Base-by-base conservation (phyloP, 1,139 yeast genomes). In the Yamadazyma oceani region DNA sequence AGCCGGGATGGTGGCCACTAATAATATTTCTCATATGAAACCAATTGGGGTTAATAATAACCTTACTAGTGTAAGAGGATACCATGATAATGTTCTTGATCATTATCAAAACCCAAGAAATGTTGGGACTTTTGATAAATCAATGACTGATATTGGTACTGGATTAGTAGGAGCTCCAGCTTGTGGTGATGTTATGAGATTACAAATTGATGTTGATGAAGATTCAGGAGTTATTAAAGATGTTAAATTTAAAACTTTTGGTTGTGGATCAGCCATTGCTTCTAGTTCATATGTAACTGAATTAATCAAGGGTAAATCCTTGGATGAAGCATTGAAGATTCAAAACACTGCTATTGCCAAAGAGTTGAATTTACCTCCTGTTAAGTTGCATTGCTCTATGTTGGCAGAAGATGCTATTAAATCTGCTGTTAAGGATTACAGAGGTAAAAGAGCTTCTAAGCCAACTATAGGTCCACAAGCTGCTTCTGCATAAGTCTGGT, bases 91-190 rank as follows among this genome's bases (percentile, higher is more conserved):
- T 57, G 81, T 76, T 32, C 82, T 90, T 50, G 97, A 92, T 60
- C 98, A 92, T 62, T 92, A 92, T 65, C 82, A 87, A 57, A 89
- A 89, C 67, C 98, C 98, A 42, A 79, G 97, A 62, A 92, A 92
- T 59, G 97, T 92, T 32, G 98, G 98, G 14, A 77, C 96, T 6
- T 67, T 92, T 63, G 87, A 89, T 64, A 88, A 90, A 66, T 73
- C 72, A 44, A 78, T 80, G 43, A 54, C 65, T 21, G 78, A 81
- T 50, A 97, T 92, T n/a, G 98, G 98, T 30, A 92, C 97, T 2
- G 98, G 98, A 2, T 75, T 92, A 29, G 97, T 92, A 15, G 90
- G 98, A 38, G 98, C 98, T 0, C 98, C 98, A 39, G 97, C 97
- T 0, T 92, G 98, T 69, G 98, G 98, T 43, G 98, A 92, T 68